phyloP scores from a whole-genome alignment of 2,329 filamentous ascomycete species.

The Nemania diffusa region DNA sequence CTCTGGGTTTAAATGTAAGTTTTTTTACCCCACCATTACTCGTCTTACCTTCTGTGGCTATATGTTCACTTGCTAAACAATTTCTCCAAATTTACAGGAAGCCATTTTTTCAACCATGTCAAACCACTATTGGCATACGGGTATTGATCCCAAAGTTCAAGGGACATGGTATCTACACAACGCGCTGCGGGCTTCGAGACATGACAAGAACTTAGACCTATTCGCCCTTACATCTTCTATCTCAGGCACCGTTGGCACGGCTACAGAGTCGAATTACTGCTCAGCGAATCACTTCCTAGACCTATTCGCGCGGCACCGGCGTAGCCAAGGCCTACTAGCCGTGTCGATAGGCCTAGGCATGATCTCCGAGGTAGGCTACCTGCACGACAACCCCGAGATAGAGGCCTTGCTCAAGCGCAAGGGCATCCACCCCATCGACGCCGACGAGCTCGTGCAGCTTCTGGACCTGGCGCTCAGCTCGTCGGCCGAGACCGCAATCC shows the following conservation, averaged over 20 bases:
- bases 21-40: too few species aligned
- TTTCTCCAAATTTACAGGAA: too few species aligned
- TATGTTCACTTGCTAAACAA: too few species aligned
- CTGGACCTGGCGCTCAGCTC: slow-evolving; percentile 42
- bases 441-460: slow-evolving; percentile 43
- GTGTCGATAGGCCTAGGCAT: slow-evolving; percentile 44
- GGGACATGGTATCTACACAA: slow-evolving; percentile 35
- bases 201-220: slow-evolving; percentile 45
- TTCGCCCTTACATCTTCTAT: slow-evolving; percentile 47
- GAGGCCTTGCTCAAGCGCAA: slow-evolving; percentile 37
- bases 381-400: slow-evolving; percentile 46
- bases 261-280: slow-evolving; percentile 51
- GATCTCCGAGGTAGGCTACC: slow-evolving; percentile 51
- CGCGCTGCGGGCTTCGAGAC: slow-evolving; percentile 1
- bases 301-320: slow-evolving; percentile 43
- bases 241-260: slow-evolving; percentile 47
- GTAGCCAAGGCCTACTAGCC: slow-evolving; percentile 40
- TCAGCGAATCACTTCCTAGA: slow-evolving; percentile 53
- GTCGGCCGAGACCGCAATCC: slow-evolving; percentile 32
- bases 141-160: slow-evolving; percentile 36
- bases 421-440: slow-evolving; percentile 40
- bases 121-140: slow-evolving; percentile 35
- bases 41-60: too few species aligned
- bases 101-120: slow-evolving; percentile 37
- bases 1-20: slow-evolving; percentile 49